Conservation (phyloP, 1,139 yeast genomes). For the Yamadazyma dendronema region DNA sequence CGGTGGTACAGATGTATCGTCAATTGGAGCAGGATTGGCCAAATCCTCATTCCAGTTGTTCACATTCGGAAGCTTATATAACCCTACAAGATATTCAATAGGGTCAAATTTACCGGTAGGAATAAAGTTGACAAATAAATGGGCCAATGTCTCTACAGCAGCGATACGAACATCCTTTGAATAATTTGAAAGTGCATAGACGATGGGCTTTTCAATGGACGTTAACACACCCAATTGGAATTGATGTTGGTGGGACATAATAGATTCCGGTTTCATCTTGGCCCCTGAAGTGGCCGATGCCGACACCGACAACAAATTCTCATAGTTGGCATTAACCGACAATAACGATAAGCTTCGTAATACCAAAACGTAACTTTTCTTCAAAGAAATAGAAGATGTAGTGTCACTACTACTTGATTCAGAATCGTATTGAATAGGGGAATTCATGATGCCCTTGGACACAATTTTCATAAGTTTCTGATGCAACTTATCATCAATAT, state of each 20-base stretch:
- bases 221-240: constrained; percentile 32
- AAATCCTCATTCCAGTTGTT: constrained; percentile 26
- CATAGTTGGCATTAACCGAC: constrained; percentile 38
- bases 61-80: constrained; percentile 29
- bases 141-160: constrained; percentile 35
- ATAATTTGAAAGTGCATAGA: constrained; percentile 31
- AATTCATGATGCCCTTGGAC: constrained; percentile 25
- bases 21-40: constrained; percentile 9
- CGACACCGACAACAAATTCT: constrained; percentile 33
- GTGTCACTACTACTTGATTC: constrained; percentile 15
- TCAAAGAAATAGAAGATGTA: constrained; percentile 22
- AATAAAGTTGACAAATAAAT: constrained; percentile 35
- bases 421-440: constrained; percentile 15
- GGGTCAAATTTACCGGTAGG: constrained; percentile 41
- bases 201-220: constrained; percentile 30
- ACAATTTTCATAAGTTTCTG: constrained; percentile 35
- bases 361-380: constrained; percentile 34
- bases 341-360: constrained; percentile 34
- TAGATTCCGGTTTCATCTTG: constrained; percentile 43
- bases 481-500: constrained; percentile 42
- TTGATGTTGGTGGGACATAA: constrained; percentile 42
- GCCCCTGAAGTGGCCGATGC: constrained; percentile 39
- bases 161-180: constrained; percentile 40
- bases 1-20: constrained; percentile 7
- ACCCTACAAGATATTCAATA: constrained; percentile 31